phyloP scores from a whole-genome alignment of 306 rosid genomes.

The Medicago arabica region DNA sequence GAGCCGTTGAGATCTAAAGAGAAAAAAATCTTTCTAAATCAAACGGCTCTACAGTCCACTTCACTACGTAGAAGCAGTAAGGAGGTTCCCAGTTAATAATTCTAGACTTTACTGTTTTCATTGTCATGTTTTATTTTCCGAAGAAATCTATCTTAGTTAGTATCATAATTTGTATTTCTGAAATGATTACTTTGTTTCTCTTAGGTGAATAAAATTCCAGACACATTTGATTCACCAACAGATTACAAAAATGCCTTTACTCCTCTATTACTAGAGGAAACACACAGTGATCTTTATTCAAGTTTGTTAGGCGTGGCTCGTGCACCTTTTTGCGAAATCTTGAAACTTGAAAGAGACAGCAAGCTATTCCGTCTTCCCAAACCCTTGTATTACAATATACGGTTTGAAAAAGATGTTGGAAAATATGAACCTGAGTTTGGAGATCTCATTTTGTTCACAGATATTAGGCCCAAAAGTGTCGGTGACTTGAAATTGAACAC shows the following conservation, averaged over 20 bases:
- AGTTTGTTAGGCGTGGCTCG: conserved; percentile 38
- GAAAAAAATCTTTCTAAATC: too few relatives aligned
- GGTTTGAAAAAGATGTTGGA: not conserved
- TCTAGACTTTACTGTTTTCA: too few relatives aligned
- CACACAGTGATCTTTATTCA: conserved; percentile 52
- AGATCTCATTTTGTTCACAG: conserved; percentile 58
- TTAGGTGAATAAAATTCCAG: conserved; percentile 57
- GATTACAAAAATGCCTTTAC: conserved; percentile 52
- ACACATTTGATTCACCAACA: conserved; percentile 40
- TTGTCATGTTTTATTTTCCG: too few relatives aligned
- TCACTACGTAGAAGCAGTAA: too few relatives aligned
- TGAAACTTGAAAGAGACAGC: not conserved
- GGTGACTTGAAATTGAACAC: conserved; percentile 45
- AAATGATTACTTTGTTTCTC: not conserved
- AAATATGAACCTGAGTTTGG: conserved; percentile 51
- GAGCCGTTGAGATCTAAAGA: too few relatives aligned
- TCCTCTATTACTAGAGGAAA: conserved; percentile 58
- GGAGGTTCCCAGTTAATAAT: too few relatives aligned
- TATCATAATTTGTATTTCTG: too few relatives aligned
- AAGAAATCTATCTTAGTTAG: too few relatives aligned
- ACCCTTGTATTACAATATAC: conserved; percentile 28
- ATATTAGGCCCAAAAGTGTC: conserved; percentile 42
- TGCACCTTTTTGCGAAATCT: conserved; percentile 45
- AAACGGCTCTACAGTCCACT: too few relatives aligned
- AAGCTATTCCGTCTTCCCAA: conserved; percentile 14